Evolutionary conservation across 768 basidiomycete species (phyloP), one percentile per base, ranked within the genome.

Genomic region (Podaxis carcinomalis): DNA sequence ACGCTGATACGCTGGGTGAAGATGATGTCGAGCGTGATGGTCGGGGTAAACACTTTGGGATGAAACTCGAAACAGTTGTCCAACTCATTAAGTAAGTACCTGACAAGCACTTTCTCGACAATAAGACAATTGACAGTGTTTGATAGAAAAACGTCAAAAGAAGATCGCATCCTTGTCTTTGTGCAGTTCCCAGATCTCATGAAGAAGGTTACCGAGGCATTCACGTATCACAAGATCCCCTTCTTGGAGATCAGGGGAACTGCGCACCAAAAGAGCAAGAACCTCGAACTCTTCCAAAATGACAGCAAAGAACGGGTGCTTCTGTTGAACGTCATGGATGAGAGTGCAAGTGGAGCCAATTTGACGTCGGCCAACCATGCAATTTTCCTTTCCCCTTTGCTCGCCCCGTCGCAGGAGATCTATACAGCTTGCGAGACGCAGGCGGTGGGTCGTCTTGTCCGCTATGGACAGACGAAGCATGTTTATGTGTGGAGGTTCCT

Each of bases 151-250:
- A 81, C 94, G 51, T 85, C 89, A 9, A 83, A 85, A 65, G 78
- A 87, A 21, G 93, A 97, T 67, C 87, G 92, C 6, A 84, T 95
- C 16, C 83, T 98, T 47, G 83, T 98, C 63, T 98, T 98, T 74
- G 91, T 96, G n/a, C 95, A 98, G 69, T 98, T 95, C 80, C 88
- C 85, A 4, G 95, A 97, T 74, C 81, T 98, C 61, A 93, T 91
- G 83, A 86, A 86, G 69, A 97, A 96, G 72, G 91, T 97, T 32
- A 86, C 86, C 6, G 90, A 93, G 63, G 92, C 93, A 0, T 82
- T 98, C 64, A 76, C 72, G 1, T 83, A 83, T 56, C 81, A 92
- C 69, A 82, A 84, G 47, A 85, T 97, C 67, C 79, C 80, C 46
- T 93, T 84, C 76, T 80, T 92, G 55, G 88, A 93, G 69, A 92